These are phyloP conservation scores for Kurtzmaniella quercitrusa DNA, from an alignment of 1,139 yeast species.

Conservation along the genomic window DNA sequence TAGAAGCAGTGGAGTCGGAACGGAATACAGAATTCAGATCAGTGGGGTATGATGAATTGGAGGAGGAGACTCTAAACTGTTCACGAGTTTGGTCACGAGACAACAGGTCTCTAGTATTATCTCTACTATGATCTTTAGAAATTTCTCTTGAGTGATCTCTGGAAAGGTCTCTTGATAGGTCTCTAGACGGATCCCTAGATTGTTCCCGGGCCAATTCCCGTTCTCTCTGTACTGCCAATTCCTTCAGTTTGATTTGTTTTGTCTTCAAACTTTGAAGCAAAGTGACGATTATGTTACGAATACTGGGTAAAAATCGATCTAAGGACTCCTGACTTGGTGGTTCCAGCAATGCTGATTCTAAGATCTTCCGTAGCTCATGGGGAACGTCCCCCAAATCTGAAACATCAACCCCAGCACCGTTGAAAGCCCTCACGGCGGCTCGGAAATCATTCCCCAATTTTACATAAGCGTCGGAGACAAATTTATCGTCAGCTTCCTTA, in stretches of 20 bases:
- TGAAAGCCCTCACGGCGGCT: constrained; percentile 61
- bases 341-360: constrained; percentile 85
- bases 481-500: constrained; percentile 70
- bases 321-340: constrained; percentile 81
- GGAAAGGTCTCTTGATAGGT: not conserved
- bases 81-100: not conserved
- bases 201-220: constrained; percentile 1
- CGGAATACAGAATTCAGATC: not conserved
- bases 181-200: not conserved
- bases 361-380: constrained; percentile 53
- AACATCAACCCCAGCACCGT: constrained; percentile 37
- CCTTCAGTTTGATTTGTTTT: constrained; percentile 59
- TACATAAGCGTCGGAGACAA: constrained; percentile 89
- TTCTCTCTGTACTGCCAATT: constrained; percentile 3
- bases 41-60: not conserved
- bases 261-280: constrained; percentile 75
- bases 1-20: not conserved
- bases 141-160: not conserved
- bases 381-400: constrained; percentile 42
- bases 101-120: no score
- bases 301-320: constrained; percentile 77
- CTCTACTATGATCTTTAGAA: not conserved
- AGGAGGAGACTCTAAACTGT: not conserved
- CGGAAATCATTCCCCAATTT: constrained; percentile 91
- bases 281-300: constrained; percentile 81